Conservation (phyloP, 2,329 filamentous ascomycete genomes). For the Polytolypa hystricis region DNA sequence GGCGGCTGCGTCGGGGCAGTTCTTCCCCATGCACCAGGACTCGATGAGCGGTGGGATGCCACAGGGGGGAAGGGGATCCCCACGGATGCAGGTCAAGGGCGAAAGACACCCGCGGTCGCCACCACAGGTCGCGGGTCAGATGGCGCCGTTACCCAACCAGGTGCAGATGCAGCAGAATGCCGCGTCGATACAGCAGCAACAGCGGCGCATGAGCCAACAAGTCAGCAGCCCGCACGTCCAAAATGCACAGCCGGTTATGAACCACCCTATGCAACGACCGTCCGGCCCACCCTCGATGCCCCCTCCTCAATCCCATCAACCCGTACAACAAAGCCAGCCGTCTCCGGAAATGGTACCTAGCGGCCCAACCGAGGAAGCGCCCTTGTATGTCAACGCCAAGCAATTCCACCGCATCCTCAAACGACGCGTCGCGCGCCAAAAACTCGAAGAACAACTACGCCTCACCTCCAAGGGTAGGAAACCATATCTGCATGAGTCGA, state of each 20-base stretch:
- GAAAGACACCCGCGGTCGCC: constrained; percentile 70
- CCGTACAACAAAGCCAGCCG: constrained; percentile 56
- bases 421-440: constrained; percentile 81
- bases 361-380: constrained; percentile 71
- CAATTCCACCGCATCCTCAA: constrained; percentile 97
- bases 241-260: constrained; percentile 65
- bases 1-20: constrained; percentile 78
- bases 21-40: constrained; percentile 63
- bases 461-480: constrained; percentile 92
- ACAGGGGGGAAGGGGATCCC: constrained; percentile 53
- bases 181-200: constrained; percentile 17
- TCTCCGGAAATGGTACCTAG: constrained; percentile 68
- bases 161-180: constrained; percentile 21
- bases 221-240: constrained; percentile 64
- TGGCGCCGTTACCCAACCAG: constrained; percentile 34
- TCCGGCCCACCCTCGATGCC: constrained; percentile 40
- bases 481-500: constrained; percentile 91
- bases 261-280: constrained; percentile 46
- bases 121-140: constrained; percentile 53
- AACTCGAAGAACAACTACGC: constrained; percentile 81
- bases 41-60: constrained; percentile 51
- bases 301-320: constrained; percentile 39
- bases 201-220: constrained; percentile 57
- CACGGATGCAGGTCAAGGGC: constrained; percentile 64
- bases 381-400: constrained; percentile 95